Percentiles rank a stretch among this genome's conserved stretches.
These are phyloP conservation scores for Starmerella ratchasimensis DNA, from an alignment of 805 yeast genomes.

Conservation along the genomic window DNA sequence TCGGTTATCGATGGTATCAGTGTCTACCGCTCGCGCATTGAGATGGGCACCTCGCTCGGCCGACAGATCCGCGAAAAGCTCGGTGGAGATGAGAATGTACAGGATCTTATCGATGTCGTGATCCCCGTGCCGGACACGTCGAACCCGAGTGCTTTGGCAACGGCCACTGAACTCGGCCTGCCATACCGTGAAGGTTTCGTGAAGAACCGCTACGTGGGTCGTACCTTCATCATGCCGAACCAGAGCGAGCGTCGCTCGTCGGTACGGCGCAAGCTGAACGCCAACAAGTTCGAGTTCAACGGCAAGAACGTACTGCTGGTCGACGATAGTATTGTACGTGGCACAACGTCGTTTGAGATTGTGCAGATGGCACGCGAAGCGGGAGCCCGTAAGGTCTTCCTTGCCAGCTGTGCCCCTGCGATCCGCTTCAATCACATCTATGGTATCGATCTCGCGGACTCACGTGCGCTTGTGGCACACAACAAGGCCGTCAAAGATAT, in stretches of 20 bases:
- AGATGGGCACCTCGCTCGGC: conserved; percentile 88
- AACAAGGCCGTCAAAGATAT: conserved; percentile 62
- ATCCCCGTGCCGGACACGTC: conserved; percentile 98
- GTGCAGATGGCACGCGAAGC: conserved; percentile 98
- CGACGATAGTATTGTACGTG: conserved; percentile 95
- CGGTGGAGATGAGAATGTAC: conserved; percentile 33
- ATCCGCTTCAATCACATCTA: conserved; percentile 90
- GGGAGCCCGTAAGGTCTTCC: conserved; percentile 87
- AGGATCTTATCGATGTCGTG: conserved; percentile 70
- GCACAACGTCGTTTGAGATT: conserved; percentile 92
- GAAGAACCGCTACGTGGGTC: conserved; percentile 90
- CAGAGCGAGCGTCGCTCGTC: conserved; percentile 87
- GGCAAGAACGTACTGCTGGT: conserved; percentile 77
- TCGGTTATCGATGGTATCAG: conserved; percentile 93
- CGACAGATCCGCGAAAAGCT: conserved; percentile 40
- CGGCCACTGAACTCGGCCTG: conserved; percentile 64
- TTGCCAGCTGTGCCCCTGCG: conserved; percentile 98
- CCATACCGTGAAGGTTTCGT: conserved; percentile 96
- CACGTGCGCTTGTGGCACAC: conserved; percentile 83
- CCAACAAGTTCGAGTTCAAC: conserved; percentile 85
- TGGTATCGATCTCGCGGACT: conserved; percentile 95
- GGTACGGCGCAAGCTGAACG: conserved; percentile 87
- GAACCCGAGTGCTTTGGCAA: conserved; percentile 86
- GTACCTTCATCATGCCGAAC: conserved; percentile 97
- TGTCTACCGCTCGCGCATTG: conserved; percentile 81